Conservation (phyloP, 2,329 filamentous ascomycete species). For the Macrophomina tecta region DNA sequence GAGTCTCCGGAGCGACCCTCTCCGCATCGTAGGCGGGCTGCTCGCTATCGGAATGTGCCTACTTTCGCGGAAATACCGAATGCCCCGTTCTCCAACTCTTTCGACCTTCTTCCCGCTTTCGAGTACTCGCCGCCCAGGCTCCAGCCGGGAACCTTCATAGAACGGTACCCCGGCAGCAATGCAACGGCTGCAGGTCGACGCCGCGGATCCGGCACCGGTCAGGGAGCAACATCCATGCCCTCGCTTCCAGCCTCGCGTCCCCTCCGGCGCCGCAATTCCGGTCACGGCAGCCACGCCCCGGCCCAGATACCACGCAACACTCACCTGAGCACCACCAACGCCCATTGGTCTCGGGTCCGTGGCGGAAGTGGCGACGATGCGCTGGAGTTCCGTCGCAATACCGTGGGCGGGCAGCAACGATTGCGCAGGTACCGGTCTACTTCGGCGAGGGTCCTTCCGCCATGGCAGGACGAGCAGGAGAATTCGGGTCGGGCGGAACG, state of each 20-base stretch:
- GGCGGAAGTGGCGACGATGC: conserved; percentile 2
- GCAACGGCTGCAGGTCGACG: not conserved
- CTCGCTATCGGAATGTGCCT: conserved; percentile 23
- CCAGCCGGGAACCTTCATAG: conserved; percentile 22
- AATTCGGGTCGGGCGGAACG: conserved; percentile 39
- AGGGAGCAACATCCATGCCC: conserved; percentile 26
- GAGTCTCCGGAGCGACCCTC: conserved; percentile 26
- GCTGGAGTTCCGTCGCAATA: conserved; percentile 23
- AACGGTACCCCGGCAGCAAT: conserved; percentile 14
- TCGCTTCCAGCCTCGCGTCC: conserved; percentile 25
- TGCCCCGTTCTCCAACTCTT: conserved; percentile 16
- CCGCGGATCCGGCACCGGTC: conserved; percentile 13
- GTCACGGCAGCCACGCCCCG: conserved; percentile 6
- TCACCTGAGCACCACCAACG: not conserved
- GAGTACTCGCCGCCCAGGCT: conserved; percentile 22
- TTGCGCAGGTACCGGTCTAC: conserved; percentile 13
- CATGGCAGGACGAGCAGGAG: conserved; percentile 41
- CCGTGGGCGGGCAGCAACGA: conserved; percentile 23
- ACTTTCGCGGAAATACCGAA: conserved; percentile 24
- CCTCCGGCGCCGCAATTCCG: conserved; percentile 21
- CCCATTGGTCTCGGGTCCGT: conserved; percentile 1
- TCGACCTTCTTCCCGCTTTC: conserved; percentile 23
- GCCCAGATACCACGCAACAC: conserved; percentile 8
- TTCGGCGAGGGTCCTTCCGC: conserved; percentile 29
- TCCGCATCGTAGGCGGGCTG: conserved; percentile 16